Evolutionary conservation across 805 yeast species (phyloP).

Genomic region (Candida alai): DNA sequence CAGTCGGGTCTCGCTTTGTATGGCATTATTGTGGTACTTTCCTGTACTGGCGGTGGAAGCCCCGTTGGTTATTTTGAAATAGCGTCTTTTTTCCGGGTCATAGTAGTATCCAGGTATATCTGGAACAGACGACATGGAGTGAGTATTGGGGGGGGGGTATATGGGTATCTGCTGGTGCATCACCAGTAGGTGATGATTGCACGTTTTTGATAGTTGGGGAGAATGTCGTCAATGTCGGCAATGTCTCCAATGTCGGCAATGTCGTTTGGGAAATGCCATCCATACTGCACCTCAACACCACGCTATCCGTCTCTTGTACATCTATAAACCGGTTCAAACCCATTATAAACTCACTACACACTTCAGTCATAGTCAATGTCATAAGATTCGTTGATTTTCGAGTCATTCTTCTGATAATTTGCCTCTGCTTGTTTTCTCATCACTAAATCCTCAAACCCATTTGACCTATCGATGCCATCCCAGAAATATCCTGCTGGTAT

Average conservation of each 20-base stretch:
- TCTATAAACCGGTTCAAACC: too few relatives aligned
- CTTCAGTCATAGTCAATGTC: constrained; percentile 10
- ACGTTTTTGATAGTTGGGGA: too few relatives aligned
- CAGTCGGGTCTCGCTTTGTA: constrained; percentile 22
- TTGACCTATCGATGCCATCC: constrained; percentile 85
- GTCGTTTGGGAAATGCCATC: too few relatives aligned
- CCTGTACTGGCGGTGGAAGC: constrained; percentile 7
- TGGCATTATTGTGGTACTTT: constrained; percentile 25
- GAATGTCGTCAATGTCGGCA: too few relatives aligned
- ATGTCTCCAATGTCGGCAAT: too few relatives aligned
- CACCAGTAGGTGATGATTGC: too few relatives aligned
- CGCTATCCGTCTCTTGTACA: too few relatives aligned
- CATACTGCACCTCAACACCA: too few relatives aligned
- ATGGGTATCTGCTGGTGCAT: too few relatives aligned
- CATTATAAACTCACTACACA: too few relatives aligned
- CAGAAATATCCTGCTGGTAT: constrained; percentile 79
- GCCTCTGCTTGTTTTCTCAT: constrained; percentile 35
- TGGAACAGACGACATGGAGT: constrained; percentile 9
- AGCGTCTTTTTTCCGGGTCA: constrained; percentile 23
- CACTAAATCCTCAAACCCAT: constrained; percentile 75
- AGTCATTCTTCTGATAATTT: constrained; percentile 27
- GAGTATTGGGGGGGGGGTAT: too few relatives aligned
- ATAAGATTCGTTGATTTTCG: constrained; percentile 13
- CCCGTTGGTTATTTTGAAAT: constrained; percentile 34
- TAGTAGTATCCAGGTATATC: constrained; percentile 32